phyloP scores from a whole-genome alignment of 495 filamentous ascomycete species.

The Chaetomium tenue region DNA sequence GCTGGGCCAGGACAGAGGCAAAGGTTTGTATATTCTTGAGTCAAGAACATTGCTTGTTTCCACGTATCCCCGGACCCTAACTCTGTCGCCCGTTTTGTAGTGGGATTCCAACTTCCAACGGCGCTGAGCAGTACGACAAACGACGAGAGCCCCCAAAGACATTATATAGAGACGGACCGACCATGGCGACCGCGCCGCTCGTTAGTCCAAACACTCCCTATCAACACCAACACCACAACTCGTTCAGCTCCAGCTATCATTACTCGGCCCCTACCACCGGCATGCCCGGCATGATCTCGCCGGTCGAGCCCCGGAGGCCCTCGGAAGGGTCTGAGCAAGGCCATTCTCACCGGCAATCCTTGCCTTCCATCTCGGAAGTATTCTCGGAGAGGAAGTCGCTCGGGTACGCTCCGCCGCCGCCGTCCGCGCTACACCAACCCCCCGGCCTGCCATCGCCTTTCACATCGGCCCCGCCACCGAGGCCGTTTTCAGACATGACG shows the following conservation, averaged over 20 bases:
- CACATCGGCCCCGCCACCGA: constrained; percentile 26
- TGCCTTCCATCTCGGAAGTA: constrained; percentile 52
- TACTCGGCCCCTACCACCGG: constrained; percentile 36
- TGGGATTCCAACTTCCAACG: constrained; percentile 35
- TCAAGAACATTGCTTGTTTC: neutral
- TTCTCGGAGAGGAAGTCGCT: constrained; percentile 42
- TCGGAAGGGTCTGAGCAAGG: constrained; percentile 42
- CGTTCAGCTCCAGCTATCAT: constrained; percentile 41
- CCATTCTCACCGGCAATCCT: constrained; percentile 46
- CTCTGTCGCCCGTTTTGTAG: constrained; percentile 24
- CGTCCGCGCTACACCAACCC: constrained; percentile 31
- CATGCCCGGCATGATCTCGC: constrained; percentile 48
- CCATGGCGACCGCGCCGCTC: constrained; percentile 50
- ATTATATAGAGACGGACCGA: constrained; percentile 37
- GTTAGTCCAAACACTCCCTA: constrained; percentile 48
- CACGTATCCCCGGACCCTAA: constrained; percentile 19
- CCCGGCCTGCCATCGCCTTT: constrained; percentile 39
- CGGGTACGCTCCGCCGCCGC: constrained; percentile 36
- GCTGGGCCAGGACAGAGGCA: constrained; percentile 49
- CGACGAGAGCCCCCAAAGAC: constrained; percentile 40
- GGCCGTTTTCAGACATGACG: constrained; percentile 32
- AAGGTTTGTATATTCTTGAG: constrained; percentile 44
- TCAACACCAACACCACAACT: constrained; percentile 38
- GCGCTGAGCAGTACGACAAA: constrained; percentile 37
- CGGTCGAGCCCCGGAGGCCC: constrained; percentile 44